Percentiles rank a stretch among this genome's conserved stretches.
Evolutionary conservation across 106 monocot genomes (phyloP).

Genomic region (Dendrobium huoshanense): DNA sequence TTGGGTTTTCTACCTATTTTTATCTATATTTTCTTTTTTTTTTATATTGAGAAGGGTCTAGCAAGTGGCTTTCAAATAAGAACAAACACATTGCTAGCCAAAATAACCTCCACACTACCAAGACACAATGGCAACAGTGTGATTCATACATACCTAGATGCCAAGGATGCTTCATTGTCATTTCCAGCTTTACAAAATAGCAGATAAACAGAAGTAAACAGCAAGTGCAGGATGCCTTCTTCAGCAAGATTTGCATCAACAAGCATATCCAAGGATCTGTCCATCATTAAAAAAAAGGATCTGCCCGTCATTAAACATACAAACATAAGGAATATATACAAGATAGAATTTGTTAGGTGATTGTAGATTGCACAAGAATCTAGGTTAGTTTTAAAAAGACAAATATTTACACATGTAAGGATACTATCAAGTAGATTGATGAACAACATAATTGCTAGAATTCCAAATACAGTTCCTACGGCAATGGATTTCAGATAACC

Average conservation of each 20-base stretch:
- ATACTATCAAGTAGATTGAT: not conserved
- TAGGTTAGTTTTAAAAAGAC: not conserved
- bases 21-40: no score
- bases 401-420: not conserved
- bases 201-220: constrained; percentile 70
- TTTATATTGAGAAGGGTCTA: no score
- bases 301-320: constrained; percentile 29
- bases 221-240: constrained; percentile 77
- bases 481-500: not conserved
- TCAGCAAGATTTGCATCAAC: constrained; percentile 75
- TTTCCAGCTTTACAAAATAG: constrained; percentile 48
- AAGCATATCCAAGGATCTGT: constrained; percentile 92
- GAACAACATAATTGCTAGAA: not conserved
- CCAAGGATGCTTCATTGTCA: constrained; percentile 57
- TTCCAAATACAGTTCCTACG: not conserved
- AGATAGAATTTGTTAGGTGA: not conserved
- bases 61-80: no score
- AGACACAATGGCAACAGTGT: not conserved
- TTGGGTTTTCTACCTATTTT: no score
- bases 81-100: not conserved
- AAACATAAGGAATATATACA: constrained; percentile 9
- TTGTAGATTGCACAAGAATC: not conserved
- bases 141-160: constrained; percentile 54
- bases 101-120: not conserved
- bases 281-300: constrained; percentile 38